Evolutionary conservation across 192 early-diverging fungal species (phyloP).

Genomic region (Podila horticola): DNA sequence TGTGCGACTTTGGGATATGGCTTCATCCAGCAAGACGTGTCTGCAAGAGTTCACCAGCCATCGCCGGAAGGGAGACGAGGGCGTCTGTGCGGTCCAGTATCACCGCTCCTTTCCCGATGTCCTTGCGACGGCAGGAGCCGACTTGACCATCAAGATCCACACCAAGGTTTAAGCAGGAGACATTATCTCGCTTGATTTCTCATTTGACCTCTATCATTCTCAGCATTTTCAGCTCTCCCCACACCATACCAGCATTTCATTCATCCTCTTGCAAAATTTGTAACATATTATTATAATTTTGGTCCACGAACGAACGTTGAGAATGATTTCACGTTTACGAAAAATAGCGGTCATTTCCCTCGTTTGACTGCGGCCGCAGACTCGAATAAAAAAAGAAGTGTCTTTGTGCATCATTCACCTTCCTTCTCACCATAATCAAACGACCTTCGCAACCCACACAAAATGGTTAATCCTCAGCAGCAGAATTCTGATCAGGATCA

Average conservation of each 20-base stretch:
- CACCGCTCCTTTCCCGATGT: constrained; percentile 62
- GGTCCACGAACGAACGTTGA: too few species aligned
- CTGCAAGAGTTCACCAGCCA: constrained; percentile 82
- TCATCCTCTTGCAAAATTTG: too few species aligned
- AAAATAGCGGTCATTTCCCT: too few species aligned
- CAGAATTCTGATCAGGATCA: not conserved
- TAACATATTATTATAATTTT: too few species aligned
- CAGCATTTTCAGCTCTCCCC: too few species aligned
- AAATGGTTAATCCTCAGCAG: not conserved
- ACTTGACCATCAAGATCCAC: constrained; percentile 69
- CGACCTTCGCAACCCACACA: not conserved
- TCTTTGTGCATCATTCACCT: not conserved
- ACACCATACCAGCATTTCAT: too few species aligned
- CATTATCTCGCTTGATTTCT: not conserved
- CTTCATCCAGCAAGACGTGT: constrained; percentile 60
- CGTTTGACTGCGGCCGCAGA: not conserved
- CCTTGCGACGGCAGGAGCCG: constrained; percentile 67
- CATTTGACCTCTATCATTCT: not conserved
- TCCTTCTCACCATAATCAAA: not conserved
- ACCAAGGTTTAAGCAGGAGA: constrained; percentile 16
- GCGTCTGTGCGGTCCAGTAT: constrained; percentile 71
- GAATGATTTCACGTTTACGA: too few species aligned
- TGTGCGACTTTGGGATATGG: constrained; percentile 82
- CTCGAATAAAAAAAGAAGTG: not conserved
- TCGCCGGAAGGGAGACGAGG: constrained; percentile 78